A percentile compares a stretch with the other conserved stretches of the same genome.
Evolutionary conservation across 176 grass and related monocot genomes (phyloP).

Genomic region (Canna indica): DNA sequence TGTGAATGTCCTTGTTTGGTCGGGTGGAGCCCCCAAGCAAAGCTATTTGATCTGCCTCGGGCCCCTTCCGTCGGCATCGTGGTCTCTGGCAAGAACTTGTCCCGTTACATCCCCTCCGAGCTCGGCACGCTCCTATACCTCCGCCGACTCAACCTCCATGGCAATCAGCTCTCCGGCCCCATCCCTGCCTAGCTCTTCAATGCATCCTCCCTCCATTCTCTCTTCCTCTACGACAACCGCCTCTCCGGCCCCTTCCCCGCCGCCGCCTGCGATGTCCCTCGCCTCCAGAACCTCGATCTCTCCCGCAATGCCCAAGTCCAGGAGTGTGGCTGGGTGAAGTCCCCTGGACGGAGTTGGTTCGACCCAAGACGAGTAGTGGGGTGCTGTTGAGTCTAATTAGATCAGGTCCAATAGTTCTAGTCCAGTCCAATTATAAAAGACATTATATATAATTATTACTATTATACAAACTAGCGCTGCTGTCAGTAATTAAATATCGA

Average conservation of each 20-base stretch:
- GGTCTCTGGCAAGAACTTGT: constrained; percentile 1
- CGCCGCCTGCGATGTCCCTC: constrained; percentile 40
- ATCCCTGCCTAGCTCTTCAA: constrained; percentile 51
- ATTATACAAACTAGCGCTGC: too few species aligned
- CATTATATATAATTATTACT: too few species aligned
- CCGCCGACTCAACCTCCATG: constrained; percentile 70
- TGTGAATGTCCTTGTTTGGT: too few species aligned
- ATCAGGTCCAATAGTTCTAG: too few species aligned
- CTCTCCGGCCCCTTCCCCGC: constrained; percentile 46
- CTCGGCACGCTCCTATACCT: constrained; percentile 68
- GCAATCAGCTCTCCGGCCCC: constrained; percentile 48
- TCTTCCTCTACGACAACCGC: constrained; percentile 68
- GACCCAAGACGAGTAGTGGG: too few species aligned
- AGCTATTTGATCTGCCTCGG: too few species aligned
- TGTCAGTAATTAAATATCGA: too few species aligned
- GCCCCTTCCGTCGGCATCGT: constrained; percentile 2
- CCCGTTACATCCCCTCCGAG: constrained; percentile 73
- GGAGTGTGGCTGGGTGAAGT: too few species aligned
- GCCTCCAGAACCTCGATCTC: constrained; percentile 48
- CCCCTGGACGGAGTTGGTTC: too few species aligned
- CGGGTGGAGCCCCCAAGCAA: too few species aligned
- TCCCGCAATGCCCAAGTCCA: constrained; percentile 51
- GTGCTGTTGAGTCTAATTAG: too few species aligned
- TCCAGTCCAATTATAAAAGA: too few species aligned
- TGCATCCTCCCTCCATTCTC: constrained; percentile 70